A percentile compares a stretch with the other conserved stretches of the same genome.
These are phyloP conservation scores for Whalleya microplaca DNA, from an alignment of 2,329 filamentous ascomycete species.

Conservation along the genomic window DNA sequence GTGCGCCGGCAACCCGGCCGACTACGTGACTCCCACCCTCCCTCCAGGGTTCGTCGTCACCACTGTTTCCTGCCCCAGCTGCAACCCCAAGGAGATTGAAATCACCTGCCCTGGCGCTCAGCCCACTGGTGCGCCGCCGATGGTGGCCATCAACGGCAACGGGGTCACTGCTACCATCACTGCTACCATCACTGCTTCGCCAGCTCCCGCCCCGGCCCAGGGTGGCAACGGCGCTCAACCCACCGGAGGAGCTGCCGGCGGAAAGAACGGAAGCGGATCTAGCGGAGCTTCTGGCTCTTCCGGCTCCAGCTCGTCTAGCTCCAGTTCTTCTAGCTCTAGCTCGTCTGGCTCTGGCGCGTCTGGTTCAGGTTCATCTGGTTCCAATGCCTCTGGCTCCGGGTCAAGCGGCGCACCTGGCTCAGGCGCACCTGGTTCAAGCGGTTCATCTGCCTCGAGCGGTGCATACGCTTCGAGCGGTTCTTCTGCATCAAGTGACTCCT, in stretches of 20 bases:
- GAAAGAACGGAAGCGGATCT: not conserved
- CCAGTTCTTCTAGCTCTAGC: not conserved
- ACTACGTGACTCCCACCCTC: constrained; percentile 35
- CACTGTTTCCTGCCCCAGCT: constrained; percentile 41
- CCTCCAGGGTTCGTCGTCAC: constrained; percentile 45
- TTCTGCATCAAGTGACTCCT: too few species aligned
- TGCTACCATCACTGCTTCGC: constrained; percentile 18
- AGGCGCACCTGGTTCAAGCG: not conserved
- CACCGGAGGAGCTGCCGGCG: constrained; percentile 2
- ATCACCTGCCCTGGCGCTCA: constrained; percentile 44
- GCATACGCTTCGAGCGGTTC: too few species aligned
- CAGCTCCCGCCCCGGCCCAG: constrained; percentile 8
- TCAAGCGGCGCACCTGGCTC: constrained; percentile 1
- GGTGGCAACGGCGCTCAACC: constrained; percentile 7
- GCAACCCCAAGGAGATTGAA: constrained; percentile 36
- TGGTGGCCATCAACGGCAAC: constrained; percentile 39
- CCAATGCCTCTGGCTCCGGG: constrained; percentile 4
- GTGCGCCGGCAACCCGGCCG: constrained; percentile 36
- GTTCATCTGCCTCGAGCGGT: too few species aligned
- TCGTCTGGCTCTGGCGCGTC: constrained; percentile 2
- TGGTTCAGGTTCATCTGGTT: constrained; percentile 8
- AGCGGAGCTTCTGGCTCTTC: not conserved
- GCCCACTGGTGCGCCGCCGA: constrained; percentile 32
- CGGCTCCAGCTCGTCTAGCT: not conserved
- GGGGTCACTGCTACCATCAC: constrained; percentile 40